These are phyloP conservation scores for Suillus hirtellus DNA, from an alignment of 768 basidiomycete species.

Conservation along the genomic window DNA sequence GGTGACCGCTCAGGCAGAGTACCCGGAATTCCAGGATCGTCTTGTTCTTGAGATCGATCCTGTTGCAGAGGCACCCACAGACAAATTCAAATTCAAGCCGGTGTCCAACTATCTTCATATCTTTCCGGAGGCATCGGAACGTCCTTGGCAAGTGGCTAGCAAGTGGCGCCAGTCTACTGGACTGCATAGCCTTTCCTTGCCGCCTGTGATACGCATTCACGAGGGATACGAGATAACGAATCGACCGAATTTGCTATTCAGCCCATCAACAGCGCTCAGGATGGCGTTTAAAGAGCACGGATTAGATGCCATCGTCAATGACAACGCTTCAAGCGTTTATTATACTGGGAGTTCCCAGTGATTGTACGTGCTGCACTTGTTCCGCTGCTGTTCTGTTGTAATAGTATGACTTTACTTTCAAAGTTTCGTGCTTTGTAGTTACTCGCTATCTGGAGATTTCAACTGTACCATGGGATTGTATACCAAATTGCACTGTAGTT, in stretches of 20 bases:
- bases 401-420: neutral
- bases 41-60: constrained; percentile 7
- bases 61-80: neutral
- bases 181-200: neutral
- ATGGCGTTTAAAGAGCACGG: constrained; percentile 4
- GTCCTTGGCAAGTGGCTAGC: neutral
- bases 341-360: neutral
- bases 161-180: neutral
- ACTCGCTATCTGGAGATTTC: neutral
- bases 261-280: constrained; percentile 6
- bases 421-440: neutral
- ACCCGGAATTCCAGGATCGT: constrained; percentile 2
- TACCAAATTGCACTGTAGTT: neutral
- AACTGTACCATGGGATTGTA: neutral
- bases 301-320: neutral
- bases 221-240: neutral
- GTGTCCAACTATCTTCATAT: constrained; percentile 5
- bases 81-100: constrained; percentile 7
- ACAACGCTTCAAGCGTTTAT: neutral
- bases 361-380: neutral
- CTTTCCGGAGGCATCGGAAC: constrained; percentile 6
- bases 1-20: constrained; percentile 3
- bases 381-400: neutral
- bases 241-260: constrained; percentile 1
- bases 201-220: constrained; percentile 2